A percentile compares a stretch with the other conserved stretches of the same genome.
phyloP scores from a whole-genome alignment of 2,329 filamentous ascomycete genomes.

The Ceratocystis diversiconidia region DNA sequence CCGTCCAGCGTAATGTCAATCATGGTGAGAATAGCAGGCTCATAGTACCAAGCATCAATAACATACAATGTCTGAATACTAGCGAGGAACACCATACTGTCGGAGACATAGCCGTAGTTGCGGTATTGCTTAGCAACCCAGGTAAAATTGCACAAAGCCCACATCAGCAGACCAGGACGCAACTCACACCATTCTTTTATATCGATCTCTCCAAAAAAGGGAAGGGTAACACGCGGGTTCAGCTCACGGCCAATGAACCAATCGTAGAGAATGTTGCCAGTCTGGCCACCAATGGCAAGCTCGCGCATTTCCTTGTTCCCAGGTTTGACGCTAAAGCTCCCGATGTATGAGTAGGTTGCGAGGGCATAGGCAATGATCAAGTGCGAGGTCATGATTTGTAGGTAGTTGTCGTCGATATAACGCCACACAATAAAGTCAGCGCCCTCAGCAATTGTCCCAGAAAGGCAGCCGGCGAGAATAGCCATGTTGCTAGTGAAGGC shows the following conservation, averaged over 20 bases:
- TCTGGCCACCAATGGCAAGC: constrained; percentile 66
- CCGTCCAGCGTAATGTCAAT: constrained; percentile 91
- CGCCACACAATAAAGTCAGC: constrained; percentile 79
- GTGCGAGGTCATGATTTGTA: constrained; percentile 73
- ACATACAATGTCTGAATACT: constrained; percentile 69
- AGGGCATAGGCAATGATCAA: constrained; percentile 60
- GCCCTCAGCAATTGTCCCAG: constrained; percentile 63
- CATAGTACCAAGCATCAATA: constrained; percentile 74
- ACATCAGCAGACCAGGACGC: constrained; percentile 80
- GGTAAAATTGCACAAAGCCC: constrained; percentile 71
- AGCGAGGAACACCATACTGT: constrained; percentile 71
- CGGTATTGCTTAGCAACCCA: constrained; percentile 82
- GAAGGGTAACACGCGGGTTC: constrained; percentile 70
- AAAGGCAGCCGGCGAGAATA: constrained; percentile 55
- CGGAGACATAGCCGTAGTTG: constrained; percentile 66
- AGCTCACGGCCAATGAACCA: constrained; percentile 95
- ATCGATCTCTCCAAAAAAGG: constrained; percentile 71
- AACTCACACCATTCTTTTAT: constrained; percentile 85
- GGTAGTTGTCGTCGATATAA: constrained; percentile 81
- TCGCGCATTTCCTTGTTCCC: constrained; percentile 59
- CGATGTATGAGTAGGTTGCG: constrained; percentile 65
- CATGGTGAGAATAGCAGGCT: constrained; percentile 76
- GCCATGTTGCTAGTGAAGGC: constrained; percentile 63
- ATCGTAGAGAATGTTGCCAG: constrained; percentile 79
- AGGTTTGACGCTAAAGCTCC: constrained; percentile 68